These are phyloP conservation scores for Phytophthora capsici DNA, from an alignment of 352 stramenopile species.

Conservation along the genomic window DNA sequence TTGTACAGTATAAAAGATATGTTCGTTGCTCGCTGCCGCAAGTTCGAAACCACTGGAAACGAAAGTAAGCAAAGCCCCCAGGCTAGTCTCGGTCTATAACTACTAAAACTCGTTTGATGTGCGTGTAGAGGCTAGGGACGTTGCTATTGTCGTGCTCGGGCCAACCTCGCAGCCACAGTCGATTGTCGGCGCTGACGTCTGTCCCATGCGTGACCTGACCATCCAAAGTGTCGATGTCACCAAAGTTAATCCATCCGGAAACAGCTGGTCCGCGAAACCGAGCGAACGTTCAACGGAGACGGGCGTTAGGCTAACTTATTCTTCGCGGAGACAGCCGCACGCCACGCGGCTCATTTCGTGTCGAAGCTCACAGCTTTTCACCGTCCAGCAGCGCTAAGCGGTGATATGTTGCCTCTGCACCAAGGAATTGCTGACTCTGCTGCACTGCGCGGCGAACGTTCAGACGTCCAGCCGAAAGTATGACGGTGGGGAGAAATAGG, in stretches of 20 bases:
- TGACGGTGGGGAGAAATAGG: slow-evolving; percentile 2
- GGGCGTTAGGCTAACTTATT: slow-evolving; percentile 12
- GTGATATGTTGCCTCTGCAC: too few species aligned
- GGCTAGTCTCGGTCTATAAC: too few species aligned
- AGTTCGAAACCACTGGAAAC: too few species aligned
- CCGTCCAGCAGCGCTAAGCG: not conserved
- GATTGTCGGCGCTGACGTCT: not conserved
- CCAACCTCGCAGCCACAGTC: too few species aligned
- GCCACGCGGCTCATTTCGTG: slow-evolving; percentile 2
- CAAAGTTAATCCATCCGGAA: slow-evolving; percentile 8
- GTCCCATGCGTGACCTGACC: slow-evolving; percentile 13
- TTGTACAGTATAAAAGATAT: too few species aligned
- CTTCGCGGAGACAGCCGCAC: not conserved
- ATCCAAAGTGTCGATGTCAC: slow-evolving; percentile 10
- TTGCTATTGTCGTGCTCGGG: too few species aligned
- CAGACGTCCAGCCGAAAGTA: slow-evolving; percentile 15
- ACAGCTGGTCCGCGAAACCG: slow-evolving; percentile 25
- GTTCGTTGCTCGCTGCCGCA: too few species aligned
- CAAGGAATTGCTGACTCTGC: slow-evolving; percentile 9
- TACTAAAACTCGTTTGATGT: too few species aligned
- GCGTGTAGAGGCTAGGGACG: too few species aligned
- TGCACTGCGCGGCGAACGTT: slow-evolving; percentile 25
- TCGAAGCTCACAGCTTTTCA: not conserved
- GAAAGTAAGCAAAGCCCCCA: too few species aligned
- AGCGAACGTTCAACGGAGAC: slow-evolving; percentile 21